Evolutionary conservation across 139 green algal genomes (phyloP).

Genomic region (Yamagishiella unicocca): DNA sequence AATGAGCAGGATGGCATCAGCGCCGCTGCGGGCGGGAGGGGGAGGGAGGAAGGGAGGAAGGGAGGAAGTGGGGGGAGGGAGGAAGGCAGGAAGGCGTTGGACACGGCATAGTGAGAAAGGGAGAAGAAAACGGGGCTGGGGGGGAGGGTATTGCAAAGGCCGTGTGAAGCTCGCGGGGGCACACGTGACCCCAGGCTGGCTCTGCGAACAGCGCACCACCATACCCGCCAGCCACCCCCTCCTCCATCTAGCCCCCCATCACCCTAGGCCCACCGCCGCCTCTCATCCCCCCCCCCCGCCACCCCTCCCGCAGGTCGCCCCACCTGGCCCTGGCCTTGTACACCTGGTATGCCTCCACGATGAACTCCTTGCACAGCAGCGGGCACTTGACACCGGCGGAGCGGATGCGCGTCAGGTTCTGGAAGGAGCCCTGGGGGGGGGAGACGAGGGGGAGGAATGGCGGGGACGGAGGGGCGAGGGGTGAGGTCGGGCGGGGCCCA

Average conservation of each 20-base stretch:
- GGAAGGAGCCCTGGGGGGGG: conserved; percentile 69
- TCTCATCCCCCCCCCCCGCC: not conserved
- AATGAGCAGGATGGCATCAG: conserved; percentile 98
- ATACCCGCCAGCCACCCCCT: no score
- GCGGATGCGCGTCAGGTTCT: conserved; percentile 83
- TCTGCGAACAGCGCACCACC: no score
- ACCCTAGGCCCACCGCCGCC: not conserved
- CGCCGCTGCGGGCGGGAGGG: conserved; percentile 69
- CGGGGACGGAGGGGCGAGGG: not conserved
- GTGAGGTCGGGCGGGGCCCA: not conserved
- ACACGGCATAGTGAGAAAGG: no score
- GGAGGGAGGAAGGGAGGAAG: not conserved
- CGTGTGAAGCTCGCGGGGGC: no score
- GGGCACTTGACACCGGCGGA: conserved; percentile 87
- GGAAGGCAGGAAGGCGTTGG: conserved; percentile 42
- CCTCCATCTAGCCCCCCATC: not conserved
- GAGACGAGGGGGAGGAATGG: not conserved
- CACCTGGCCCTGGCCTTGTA: conserved; percentile 68
- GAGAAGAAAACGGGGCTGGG: no score
- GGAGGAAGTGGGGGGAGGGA: not conserved
- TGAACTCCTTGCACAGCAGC: conserved; percentile 99
- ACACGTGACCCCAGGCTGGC: no score
- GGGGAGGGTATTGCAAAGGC: no score
- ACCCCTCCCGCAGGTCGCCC: not conserved
- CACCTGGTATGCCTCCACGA: conserved; percentile 97